These are phyloP conservation scores for Penstemon newberryi DNA, from an alignment of 257 asterid species.

Conservation along the genomic window DNA sequence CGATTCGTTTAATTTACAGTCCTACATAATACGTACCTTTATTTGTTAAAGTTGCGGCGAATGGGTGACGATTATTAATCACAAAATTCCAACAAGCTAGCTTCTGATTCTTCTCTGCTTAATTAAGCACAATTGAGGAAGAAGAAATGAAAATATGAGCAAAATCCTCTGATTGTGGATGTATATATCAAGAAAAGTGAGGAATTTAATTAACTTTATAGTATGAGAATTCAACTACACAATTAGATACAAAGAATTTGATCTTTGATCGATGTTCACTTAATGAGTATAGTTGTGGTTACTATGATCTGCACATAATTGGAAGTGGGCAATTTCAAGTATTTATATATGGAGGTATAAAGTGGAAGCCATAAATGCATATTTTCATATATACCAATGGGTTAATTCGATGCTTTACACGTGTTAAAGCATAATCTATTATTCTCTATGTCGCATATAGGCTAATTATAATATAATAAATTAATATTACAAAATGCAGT, in stretches of 20 bases:
- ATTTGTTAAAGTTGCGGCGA: not conserved
- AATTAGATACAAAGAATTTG: too few relatives aligned
- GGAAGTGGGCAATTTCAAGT: not conserved
- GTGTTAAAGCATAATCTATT: not conserved
- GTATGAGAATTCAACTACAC: too few relatives aligned
- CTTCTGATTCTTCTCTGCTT: not conserved
- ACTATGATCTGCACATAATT: not conserved
- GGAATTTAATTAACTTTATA: too few relatives aligned
- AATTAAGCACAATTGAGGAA: not conserved
- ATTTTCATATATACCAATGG: not conserved
- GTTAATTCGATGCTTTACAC: not conserved
- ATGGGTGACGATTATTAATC: not conserved
- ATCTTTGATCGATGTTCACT: too few relatives aligned
- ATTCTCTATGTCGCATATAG: not conserved
- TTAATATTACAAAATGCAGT: too few relatives aligned
- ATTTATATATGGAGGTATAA: conserved; percentile 1
- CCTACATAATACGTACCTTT: not conserved
- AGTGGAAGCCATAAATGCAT: not conserved
- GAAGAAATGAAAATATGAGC: not conserved
- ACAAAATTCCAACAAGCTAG: not conserved
- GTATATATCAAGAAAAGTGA: too few relatives aligned
- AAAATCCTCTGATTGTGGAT: too few relatives aligned
- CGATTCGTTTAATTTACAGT: too few relatives aligned
- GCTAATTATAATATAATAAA: too few relatives aligned
- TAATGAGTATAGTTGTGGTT: not conserved